Evolutionary conservation across 129 eudicot genomes (phyloP), one percentile per base, ranked within the genome.

Genomic region (Pulicaria dysenterica): DNA sequence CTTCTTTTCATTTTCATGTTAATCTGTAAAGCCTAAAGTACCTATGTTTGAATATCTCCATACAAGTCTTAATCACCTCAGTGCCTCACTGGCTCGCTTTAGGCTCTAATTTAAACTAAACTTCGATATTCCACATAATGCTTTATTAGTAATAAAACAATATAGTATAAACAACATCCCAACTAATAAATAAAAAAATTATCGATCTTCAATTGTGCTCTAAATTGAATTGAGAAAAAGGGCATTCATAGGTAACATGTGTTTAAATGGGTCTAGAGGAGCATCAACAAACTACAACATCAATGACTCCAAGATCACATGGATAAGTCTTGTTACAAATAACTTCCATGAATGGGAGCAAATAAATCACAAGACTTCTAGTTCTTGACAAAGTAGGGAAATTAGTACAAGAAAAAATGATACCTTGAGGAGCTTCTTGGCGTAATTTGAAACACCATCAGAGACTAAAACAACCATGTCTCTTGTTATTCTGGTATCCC

Each of bases 391-490:
- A 5, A 2, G 8, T 3, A 3, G 19, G 13, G 43, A 56, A 57
- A 10, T 16, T 64, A 72, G 37, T 64, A 8, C 39, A 34, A 6
- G 9, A 39, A 36, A 67, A 49, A 6, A 65, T 8, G 9, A 64
- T 46, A 94, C 98, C 91, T 75, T 72, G 9, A 94, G 87, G 53
- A 94, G 96, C 46, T 82, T 74, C 77, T 88, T 94, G 31, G 99
- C 95, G 48, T 88, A 90, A 12, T 67, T 71, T 3, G 99, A 94
- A 56, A 94, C 99, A 6, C 99, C 99, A 80, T 94, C 99, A 34
- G 99, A 94, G 8, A 94, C 99, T 79, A 94, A 77, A 81, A 82
- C 97, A 13, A 94, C 99, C 96, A 94, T 94, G 10, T 88, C 96
- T 15, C 92, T 84, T 5, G 71, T 59, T 9, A 97, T 84, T 73